phyloP scores from a whole-genome alignment of 2,329 filamentous ascomycete species.

The Malbranchea zuffiana region DNA sequence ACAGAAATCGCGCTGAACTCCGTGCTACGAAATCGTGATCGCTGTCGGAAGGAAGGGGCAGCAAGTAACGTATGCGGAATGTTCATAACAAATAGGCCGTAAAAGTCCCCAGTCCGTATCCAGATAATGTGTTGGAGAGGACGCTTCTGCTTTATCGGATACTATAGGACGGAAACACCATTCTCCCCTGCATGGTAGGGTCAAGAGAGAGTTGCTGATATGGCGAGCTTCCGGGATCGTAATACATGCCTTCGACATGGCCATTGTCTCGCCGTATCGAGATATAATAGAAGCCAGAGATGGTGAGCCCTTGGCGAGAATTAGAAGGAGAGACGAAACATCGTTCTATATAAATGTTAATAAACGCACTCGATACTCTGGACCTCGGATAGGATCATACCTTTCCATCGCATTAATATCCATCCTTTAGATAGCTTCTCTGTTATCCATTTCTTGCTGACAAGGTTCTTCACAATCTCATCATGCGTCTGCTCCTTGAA shows the following conservation, averaged over 20 bases:
- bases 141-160: slow-evolving; percentile 32
- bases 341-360: slow-evolving; percentile 26
- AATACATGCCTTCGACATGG: slow-evolving; percentile 39
- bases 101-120: too few relatives aligned
- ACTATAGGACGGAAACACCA: slow-evolving; percentile 34
- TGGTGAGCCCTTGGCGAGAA: slow-evolving; percentile 38
- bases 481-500: slow-evolving; percentile 37
- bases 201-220: slow-evolving; percentile 39
- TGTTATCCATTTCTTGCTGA: slow-evolving; percentile 37
- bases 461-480: slow-evolving; percentile 34
- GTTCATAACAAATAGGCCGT: too few relatives aligned
- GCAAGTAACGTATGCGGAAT: too few relatives aligned
- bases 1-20: too few relatives aligned
- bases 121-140: too few relatives aligned
- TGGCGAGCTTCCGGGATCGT: slow-evolving; percentile 40
- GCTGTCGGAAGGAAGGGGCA: too few relatives aligned
- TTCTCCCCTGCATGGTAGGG: slow-evolving; percentile 28
- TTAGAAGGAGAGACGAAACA: slow-evolving; percentile 40
- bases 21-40: too few relatives aligned
- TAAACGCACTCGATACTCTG: neutral
- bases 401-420: slow-evolving; percentile 45
- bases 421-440: slow-evolving; percentile 33
- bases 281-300: slow-evolving; percentile 43
- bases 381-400: slow-evolving; percentile 19
- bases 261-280: slow-evolving; percentile 37